Evolutionary conservation across 192 early-diverging fungal genomes (phyloP), one percentile per base, ranked within the genome.

Genomic region (Gaertneriomyces semiglobifer): DNA sequence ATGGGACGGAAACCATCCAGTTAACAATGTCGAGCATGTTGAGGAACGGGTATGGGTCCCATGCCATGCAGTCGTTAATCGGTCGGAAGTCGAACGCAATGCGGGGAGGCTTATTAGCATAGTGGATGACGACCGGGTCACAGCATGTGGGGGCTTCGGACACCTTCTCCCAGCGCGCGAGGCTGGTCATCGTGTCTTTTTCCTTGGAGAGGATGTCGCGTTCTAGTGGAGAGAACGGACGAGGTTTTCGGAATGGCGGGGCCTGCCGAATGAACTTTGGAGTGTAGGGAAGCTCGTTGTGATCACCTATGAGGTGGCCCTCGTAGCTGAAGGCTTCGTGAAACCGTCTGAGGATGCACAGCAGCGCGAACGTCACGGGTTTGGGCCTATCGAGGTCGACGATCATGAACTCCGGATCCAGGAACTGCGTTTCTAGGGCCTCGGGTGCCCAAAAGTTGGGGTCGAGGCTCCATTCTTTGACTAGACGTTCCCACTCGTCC

Each of bases 181-280:
- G 58, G 7, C 40, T 12, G 9, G 43, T 41, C 58, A 60, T 60
- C 38, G 58, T 60, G 58, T 60, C 58, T 7, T 42, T 8, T 44
- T 60, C 58, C 58, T 7, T 44, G 9, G 25, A 8, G 7, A 60
- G 58, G 42, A 19, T 19, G 7, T 11, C 19, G 6, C 42, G 25
- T 7, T 60, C 58, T 12, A 19, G 7, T 8, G 25, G 58, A 10
- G 58, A 60, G 40, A 12, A 19, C 7, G 25, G 11, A 6, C 58
- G 25, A 14, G 58, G 58, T 20, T 19, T 8, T 8, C 14, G 9
- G 19, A 8, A 19, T 9, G 54, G 54, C 8, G 20, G 8, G 20
- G 54, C 11, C 8, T 9, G 10, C 54, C 19, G 7, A 19, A 16
- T 56, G 54, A 56, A 56, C 10, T 9, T 16, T 9, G 54, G 54